These are phyloP conservation scores for Rhizophora apiculata DNA, from an alignment of 345 rosid species.

Conservation along the genomic window DNA sequence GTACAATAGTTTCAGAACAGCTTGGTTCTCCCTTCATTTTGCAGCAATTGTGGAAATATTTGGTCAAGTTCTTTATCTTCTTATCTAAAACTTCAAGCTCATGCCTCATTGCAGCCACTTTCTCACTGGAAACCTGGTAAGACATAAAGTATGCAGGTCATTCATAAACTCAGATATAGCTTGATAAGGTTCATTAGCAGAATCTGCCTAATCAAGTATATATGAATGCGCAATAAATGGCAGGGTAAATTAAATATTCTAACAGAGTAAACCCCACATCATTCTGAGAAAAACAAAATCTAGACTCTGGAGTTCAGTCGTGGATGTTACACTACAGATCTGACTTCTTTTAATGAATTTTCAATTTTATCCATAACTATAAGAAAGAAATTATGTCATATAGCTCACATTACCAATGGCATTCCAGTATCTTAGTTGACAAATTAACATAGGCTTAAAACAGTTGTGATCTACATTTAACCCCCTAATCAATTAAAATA, in stretches of 20 bases:
- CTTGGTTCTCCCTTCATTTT: slow-evolving; percentile 47
- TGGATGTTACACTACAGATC: too few relatives aligned
- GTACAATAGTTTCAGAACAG: slow-evolving; percentile 36
- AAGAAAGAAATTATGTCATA: not conserved
- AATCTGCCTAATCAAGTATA: not conserved
- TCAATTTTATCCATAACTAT: not conserved
- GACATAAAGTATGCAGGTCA: slow-evolving; percentile 16
- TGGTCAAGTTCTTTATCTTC: slow-evolving; percentile 45
- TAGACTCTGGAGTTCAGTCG: not conserved
- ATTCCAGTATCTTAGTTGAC: not conserved
- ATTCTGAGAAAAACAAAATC: not conserved
- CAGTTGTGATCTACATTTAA: not conserved
- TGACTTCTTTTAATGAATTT: too few relatives aligned
- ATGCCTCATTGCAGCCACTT: slow-evolving; percentile 37
- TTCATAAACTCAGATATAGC: slow-evolving; percentile 4
- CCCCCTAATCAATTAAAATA: not conserved
- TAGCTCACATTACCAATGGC: not conserved
- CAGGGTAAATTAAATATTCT: not conserved
- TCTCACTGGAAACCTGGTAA: slow-evolving; percentile 45
- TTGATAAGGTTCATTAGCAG: not conserved
- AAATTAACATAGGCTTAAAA: not conserved
- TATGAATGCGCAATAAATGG: not conserved
- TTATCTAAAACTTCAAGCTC: slow-evolving; percentile 50
- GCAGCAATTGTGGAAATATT: slow-evolving; percentile 33
- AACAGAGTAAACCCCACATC: not conserved